Percentiles rank a stretch among this genome's conserved stretches.
Evolutionary conservation across 768 basidiomycete species (phyloP).

Genomic region (Termitomyces sp.): DNA sequence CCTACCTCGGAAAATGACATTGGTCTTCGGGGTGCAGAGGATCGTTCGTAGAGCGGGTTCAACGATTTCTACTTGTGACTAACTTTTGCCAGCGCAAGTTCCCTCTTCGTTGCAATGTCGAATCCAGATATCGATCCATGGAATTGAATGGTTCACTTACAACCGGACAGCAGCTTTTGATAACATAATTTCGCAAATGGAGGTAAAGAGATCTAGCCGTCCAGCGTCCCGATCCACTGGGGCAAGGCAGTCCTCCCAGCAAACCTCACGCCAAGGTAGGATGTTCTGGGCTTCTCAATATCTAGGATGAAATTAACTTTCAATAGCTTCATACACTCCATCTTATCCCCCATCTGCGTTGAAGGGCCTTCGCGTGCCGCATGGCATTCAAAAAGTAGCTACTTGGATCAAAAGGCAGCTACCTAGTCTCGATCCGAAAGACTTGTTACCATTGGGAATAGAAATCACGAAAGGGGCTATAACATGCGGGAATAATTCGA

Average conservation of each 20-base stretch:
- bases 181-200: constrained; percentile 75
- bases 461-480: constrained; percentile 76
- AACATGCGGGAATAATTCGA: constrained; percentile 81
- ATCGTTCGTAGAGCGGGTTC: constrained; percentile 33
- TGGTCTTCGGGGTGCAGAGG: constrained; percentile 43
- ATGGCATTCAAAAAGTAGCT: constrained; percentile 32
- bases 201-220: constrained; percentile 30
- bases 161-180: constrained; percentile 90
- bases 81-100: constrained; percentile 23
- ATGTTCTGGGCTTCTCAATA: background rate
- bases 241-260: constrained; percentile 31
- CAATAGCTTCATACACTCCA: constrained; percentile 20
- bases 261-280: constrained; percentile 36
- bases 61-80: background rate
- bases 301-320: background rate
- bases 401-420: constrained; percentile 55
- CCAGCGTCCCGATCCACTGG: constrained; percentile 31
- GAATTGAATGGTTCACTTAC: constrained; percentile 90
- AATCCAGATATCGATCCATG: constrained; percentile 73
- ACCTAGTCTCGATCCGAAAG: constrained; percentile 72
- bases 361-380: constrained; percentile 27
- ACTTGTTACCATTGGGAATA: constrained; percentile 83
- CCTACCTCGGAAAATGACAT: constrained; percentile 75
- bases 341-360: constrained; percentile 26
- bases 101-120: constrained; percentile 59